Percentiles rank a stretch among this genome's conserved stretches.
Evolutionary conservation across 1,284 basidiomycete species (phyloP).

Genomic region (Cryptococcus wingfieldii): DNA sequence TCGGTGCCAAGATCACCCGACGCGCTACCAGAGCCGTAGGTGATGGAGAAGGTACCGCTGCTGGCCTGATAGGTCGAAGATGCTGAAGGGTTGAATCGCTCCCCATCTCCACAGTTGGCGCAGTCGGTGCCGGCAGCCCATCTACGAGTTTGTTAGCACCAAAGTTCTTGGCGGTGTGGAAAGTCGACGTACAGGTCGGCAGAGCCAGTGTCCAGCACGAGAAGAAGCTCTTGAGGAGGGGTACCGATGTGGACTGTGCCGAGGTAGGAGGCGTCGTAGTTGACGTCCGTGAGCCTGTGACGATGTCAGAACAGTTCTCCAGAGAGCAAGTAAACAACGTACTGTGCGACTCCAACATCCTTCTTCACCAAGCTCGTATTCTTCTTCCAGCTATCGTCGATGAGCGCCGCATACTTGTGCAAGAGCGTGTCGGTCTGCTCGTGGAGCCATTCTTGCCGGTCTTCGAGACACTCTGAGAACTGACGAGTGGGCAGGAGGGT

Average conservation of each 20-base stretch:
- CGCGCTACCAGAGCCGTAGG: slow-evolving; percentile 77
- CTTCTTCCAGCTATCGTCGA: slow-evolving; percentile 23
- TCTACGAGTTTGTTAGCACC: neutral
- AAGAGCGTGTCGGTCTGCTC: slow-evolving; percentile 28
- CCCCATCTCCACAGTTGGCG: slow-evolving; percentile 31
- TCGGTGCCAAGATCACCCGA: slow-evolving; percentile 67
- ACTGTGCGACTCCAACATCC: neutral
- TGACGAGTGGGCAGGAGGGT: slow-evolving; percentile 21
- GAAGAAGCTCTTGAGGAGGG: slow-evolving; percentile 50
- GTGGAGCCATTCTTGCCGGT: slow-evolving; percentile 29
- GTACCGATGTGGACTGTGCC: slow-evolving; percentile 27
- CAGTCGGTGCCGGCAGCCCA: slow-evolving; percentile 50
- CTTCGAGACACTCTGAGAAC: slow-evolving; percentile 24
- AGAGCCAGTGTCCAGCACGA: slow-evolving; percentile 54
- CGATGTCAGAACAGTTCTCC: neutral
- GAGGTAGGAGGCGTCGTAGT: slow-evolving; percentile 37
- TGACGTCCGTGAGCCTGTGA: slow-evolving; percentile 27
- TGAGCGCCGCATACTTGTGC: slow-evolving; percentile 29
- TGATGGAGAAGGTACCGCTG: slow-evolving; percentile 59
- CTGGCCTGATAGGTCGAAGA: slow-evolving; percentile 33
- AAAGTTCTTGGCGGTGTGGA: too few species aligned
- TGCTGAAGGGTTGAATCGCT: slow-evolving; percentile 24
- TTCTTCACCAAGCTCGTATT: slow-evolving; percentile 17
- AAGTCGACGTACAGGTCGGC: slow-evolving; percentile 45
- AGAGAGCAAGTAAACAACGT: neutral